A percentile compares a stretch with the other conserved stretches of the same genome.
Evolutionary conservation across 164 flowering plant genomes (phyloP).

Genomic region (Stephania cephalantha): DNA sequence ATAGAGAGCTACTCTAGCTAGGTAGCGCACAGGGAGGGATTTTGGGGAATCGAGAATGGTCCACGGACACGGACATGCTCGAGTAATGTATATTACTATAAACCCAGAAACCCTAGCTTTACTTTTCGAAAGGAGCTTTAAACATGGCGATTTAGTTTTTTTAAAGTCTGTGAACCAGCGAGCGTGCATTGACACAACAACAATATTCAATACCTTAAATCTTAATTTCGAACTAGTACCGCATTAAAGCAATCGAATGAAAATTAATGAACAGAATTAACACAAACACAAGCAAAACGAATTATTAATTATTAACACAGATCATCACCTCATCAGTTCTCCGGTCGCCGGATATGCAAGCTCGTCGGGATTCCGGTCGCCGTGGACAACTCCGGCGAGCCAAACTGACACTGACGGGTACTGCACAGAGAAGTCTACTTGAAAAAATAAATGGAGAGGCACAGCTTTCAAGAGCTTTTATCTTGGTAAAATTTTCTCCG

Average conservation of each 20-base stretch:
- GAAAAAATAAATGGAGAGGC: not conserved
- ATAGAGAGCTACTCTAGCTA: no score
- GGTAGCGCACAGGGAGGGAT: not conserved
- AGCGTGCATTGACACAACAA: not conserved
- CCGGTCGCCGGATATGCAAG: not conserved
- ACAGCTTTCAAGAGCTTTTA: not conserved
- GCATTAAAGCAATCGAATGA: not conserved
- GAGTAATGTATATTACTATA: not conserved
- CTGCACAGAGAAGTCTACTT: not conserved
- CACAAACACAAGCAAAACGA: not conserved
- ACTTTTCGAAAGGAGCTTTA: not conserved
- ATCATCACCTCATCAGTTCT: no score
- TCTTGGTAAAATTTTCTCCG: not conserved
- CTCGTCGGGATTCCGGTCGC: not conserved
- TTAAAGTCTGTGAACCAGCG: not conserved
- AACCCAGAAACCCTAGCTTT: constrained; percentile 2
- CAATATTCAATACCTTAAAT: not conserved
- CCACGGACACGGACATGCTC: constrained; percentile 4
- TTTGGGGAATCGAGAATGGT: constrained; percentile 2
- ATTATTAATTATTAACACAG: not conserved
- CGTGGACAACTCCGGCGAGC: not conserved
- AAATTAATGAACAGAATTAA: not conserved
- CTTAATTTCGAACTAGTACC: not conserved
- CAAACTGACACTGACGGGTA: not conserved
- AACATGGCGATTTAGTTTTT: not conserved